These are phyloP conservation scores for Primulina tabacum DNA, from an alignment of 257 asterid genomes.

Conservation along the genomic window DNA sequence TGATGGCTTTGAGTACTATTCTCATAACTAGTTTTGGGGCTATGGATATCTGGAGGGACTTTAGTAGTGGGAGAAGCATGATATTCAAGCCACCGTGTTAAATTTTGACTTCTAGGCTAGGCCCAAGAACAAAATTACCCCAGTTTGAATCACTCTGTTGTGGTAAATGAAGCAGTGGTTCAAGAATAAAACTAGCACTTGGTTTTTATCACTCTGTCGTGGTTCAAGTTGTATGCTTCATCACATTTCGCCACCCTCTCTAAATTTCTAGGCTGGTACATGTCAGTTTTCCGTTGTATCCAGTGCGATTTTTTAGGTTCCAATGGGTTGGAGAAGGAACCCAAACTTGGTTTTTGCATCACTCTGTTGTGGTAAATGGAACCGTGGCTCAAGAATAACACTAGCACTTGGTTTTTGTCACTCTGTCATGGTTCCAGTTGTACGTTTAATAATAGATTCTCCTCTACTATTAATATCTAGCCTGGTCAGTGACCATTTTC, in stretches of 20 bases:
- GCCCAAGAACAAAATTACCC: background rate
- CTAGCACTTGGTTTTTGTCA: background rate
- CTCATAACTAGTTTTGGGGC: constrained; percentile 75
- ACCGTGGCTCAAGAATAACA: background rate
- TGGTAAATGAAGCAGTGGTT: background rate
- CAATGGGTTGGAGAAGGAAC: too few species aligned
- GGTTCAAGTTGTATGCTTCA: background rate
- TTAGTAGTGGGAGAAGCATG: constrained; percentile 60
- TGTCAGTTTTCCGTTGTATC: too few species aligned
- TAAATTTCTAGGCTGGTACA: too few species aligned
- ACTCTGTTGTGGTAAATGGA: background rate
- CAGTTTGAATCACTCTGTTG: background rate
- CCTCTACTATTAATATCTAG: background rate
- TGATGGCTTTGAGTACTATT: constrained; percentile 80
- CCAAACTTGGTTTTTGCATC: background rate
- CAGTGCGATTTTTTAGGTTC: too few species aligned
- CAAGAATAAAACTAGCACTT: background rate
- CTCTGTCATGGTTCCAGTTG: background rate
- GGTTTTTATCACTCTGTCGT: background rate
- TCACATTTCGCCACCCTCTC: too few species aligned
- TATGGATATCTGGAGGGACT: constrained; percentile 67
- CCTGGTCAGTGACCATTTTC: too few species aligned
- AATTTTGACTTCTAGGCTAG: constrained; percentile 9
- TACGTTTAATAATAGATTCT: background rate
- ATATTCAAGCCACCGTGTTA: constrained; percentile 79